Percentiles rank a stretch among this genome's conserved stretches.
Conservation (phyloP, 768 basidiomycete genomes). For the Melanogaster broomeanus region DNA sequence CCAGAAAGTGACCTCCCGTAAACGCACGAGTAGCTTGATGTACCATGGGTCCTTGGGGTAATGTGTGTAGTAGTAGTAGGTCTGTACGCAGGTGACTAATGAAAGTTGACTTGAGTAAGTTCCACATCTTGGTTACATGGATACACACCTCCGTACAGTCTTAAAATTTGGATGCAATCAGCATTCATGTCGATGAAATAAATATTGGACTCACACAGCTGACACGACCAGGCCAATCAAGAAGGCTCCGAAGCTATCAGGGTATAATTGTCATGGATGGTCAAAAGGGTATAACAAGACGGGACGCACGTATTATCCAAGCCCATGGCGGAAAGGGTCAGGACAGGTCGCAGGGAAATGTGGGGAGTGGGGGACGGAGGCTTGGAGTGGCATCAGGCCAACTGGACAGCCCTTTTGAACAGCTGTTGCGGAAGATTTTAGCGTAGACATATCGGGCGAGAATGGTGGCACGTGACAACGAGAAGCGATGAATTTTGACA, state of each 20-base stretch:
- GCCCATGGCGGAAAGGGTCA: slow-evolving; percentile 7
- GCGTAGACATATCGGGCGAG: not conserved
- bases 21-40: slow-evolving; percentile 46
- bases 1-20: not conserved
- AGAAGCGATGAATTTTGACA: slow-evolving; percentile 6
- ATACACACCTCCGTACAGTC: slow-evolving; percentile 51
- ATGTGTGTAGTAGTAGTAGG: slow-evolving; percentile 52
- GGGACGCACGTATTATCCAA: slow-evolving; percentile 38
- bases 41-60: slow-evolving; percentile 53
- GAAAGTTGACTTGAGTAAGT: slow-evolving; percentile 1
- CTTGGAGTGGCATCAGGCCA: too few relatives aligned
- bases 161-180: slow-evolving; percentile 19
- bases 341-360: not conserved
- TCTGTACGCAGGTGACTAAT: slow-evolving; percentile 56
- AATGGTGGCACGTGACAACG: not conserved
- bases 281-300: not conserved
- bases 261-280: not conserved
- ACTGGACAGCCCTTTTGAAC: slow-evolving; percentile 1
- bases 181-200: not conserved
- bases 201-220: slow-evolving; percentile 42
- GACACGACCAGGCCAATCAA: slow-evolving; percentile 52
- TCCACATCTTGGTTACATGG: too few relatives aligned
- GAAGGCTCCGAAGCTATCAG: slow-evolving; percentile 47
- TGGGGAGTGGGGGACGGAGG: not conserved
- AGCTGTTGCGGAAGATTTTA: not conserved